A percentile compares a stretch with the other conserved stretches of the same genome.
Conservation (phyloP, 305 asterid genomes). For the Solanum hybrid region DNA sequence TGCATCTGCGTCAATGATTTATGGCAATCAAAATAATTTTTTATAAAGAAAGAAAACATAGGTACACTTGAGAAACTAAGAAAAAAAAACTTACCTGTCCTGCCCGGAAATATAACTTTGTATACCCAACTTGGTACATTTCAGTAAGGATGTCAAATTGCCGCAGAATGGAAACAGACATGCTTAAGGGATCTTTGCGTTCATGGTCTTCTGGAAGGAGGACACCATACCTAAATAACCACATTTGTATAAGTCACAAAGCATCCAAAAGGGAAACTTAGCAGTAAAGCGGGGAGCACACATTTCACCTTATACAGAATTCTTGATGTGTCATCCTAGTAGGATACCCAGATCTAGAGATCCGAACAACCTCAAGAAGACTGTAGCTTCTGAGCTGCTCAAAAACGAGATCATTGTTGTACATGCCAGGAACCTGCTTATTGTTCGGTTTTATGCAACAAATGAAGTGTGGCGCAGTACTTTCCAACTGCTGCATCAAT, state of each 20-base stretch:
- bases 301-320: constrained; percentile 42
- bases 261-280: constrained; percentile 9
- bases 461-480: constrained; percentile 74
- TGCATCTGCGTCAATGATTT: not conserved
- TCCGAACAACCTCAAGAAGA: constrained; percentile 40
- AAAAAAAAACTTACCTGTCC: constrained; percentile 51
- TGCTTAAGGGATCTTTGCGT: constrained; percentile 65
- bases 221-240: constrained; percentile 54
- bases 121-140: constrained; percentile 91
- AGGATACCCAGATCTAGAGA: constrained; percentile 56
- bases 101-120: constrained; percentile 69
- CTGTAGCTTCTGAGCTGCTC: constrained; percentile 55
- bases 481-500: constrained; percentile 75
- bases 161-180: constrained; percentile 67
- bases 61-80: constrained; percentile 1
- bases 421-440: constrained; percentile 64
- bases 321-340: constrained; percentile 58
- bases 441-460: constrained; percentile 80
- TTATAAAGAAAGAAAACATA: not conserved
- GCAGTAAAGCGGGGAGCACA: not conserved
- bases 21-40: not conserved
- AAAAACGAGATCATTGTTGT: constrained; percentile 36
- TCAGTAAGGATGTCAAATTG: constrained; percentile 66
- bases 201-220: constrained; percentile 40
- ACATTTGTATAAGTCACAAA: constrained; percentile 5